phyloP scores from a whole-genome alignment of 225 moss, liverwort and hornwort genomes.

The Sphagnum tenellum region DNA sequence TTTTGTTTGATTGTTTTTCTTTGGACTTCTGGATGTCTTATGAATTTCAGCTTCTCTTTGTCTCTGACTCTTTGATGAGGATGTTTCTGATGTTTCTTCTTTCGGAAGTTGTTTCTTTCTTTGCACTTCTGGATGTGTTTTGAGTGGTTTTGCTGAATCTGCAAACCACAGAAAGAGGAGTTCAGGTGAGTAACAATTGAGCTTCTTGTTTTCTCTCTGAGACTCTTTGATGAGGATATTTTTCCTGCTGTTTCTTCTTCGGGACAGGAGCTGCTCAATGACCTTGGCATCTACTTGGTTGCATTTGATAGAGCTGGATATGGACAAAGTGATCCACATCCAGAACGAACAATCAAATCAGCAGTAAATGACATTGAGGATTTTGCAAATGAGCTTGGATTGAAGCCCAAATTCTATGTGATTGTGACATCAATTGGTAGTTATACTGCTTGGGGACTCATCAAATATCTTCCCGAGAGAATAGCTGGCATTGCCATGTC shows the following conservation, averaged over 20 bases:
- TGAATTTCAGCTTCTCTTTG: too few relatives aligned
- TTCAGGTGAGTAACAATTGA: background rate
- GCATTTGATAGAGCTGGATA: slow-evolving; percentile 48
- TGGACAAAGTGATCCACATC: slow-evolving; percentile 43
- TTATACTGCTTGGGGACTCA: slow-evolving; percentile 35
- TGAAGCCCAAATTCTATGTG: slow-evolving; percentile 28
- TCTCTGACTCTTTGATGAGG: too few relatives aligned
- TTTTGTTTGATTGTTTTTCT: too few relatives aligned
- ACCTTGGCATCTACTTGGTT: slow-evolving; percentile 29
- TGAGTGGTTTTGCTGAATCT: too few relatives aligned
- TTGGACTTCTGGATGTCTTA: too few relatives aligned
- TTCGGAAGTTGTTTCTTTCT: background rate
- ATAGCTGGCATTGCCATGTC: slow-evolving; percentile 46
- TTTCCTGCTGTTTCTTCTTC: too few relatives aligned
- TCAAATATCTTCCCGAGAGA: slow-evolving; percentile 48
- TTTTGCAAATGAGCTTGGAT: slow-evolving; percentile 30
- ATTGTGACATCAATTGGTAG: slow-evolving; percentile 46
- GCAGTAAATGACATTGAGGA: slow-evolving; percentile 43
- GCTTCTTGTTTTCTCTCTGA: background rate
- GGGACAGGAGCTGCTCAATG: slow-evolving; percentile 25
- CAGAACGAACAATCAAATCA: slow-evolving; percentile 22
- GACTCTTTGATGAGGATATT: background rate
- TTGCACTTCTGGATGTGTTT: background rate
- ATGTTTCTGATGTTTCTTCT: background rate
- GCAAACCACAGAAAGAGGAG: too few relatives aligned